A percentile compares a stretch with the other conserved stretches of the same genome.
phyloP scores from a whole-genome alignment of 768 basidiomycete species.

The Kwoniella botswanensis region DNA sequence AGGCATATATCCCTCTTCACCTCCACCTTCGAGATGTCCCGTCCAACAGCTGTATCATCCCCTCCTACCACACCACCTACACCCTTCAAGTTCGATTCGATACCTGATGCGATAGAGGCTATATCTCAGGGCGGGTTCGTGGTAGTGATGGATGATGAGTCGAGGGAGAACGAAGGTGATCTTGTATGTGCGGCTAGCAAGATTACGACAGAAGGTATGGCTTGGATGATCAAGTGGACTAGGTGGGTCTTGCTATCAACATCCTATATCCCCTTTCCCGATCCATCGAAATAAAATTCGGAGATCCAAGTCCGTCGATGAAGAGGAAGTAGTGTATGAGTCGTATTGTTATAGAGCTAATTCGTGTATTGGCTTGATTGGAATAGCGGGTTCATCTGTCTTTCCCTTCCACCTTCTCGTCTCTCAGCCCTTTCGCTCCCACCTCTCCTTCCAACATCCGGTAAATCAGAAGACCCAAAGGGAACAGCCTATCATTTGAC shows the following conservation, averaged over 20 bases:
- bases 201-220: slow-evolving; percentile 95
- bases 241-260: slow-evolving; percentile 65
- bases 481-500: slow-evolving; percentile 95
- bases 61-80: slow-evolving; percentile 35
- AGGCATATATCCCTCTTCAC: neutral
- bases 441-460: slow-evolving; percentile 57
- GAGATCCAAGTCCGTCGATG: too few relatives aligned
- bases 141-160: slow-evolving; percentile 97
- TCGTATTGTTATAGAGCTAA: too few relatives aligned
- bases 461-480: slow-evolving; percentile 73
- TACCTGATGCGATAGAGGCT: slow-evolving; percentile 78
- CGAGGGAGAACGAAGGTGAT: slow-evolving; percentile 96
- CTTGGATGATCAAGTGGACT: slow-evolving; percentile 96
- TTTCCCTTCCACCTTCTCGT: slow-evolving; percentile 76
- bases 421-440: slow-evolving; percentile 79
- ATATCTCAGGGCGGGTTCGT: slow-evolving; percentile 84
- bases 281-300: neutral
- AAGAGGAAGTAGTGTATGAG: too few relatives aligned
- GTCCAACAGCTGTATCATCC: slow-evolving; percentile 26
- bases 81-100: slow-evolving; percentile 68
- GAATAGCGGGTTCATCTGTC: slow-evolving; percentile 88
- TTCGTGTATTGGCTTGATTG: neutral
- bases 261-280: neutral
- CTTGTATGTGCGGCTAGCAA: slow-evolving; percentile 83
- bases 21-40: slow-evolving; percentile 35